Conservation (phyloP, 768 basidiomycete genomes). For the Tulasnella sp. region DNA sequence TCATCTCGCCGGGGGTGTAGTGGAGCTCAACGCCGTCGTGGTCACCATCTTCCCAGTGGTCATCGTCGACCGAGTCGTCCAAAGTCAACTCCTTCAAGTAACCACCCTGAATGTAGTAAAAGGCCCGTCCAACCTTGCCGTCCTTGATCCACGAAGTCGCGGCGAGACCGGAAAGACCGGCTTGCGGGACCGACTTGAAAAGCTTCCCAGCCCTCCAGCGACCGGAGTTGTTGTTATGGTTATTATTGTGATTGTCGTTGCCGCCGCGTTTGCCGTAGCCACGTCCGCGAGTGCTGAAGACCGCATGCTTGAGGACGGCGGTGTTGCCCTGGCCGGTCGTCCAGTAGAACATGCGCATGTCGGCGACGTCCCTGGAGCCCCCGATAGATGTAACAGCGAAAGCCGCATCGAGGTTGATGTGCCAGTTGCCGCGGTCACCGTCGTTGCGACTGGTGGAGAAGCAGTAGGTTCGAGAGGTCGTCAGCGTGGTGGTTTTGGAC, state of each 20-base stretch:
- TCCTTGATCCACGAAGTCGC: conserved; percentile 3
- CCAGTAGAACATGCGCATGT: conserved; percentile 13
- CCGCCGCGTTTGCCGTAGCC: neutral
- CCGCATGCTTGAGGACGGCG: neutral
- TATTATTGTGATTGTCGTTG: neutral
- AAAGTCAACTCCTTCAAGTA: conserved; percentile 15
- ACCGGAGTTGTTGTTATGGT: neutral
- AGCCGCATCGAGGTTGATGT: conserved; percentile 16
- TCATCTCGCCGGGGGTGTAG: conserved; percentile 8
- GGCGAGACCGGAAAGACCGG: neutral
- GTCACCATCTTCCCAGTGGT: neutral
- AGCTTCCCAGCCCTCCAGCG: neutral
- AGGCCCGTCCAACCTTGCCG: neutral
- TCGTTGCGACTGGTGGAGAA: neutral
- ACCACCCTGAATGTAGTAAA: conserved; percentile 1
- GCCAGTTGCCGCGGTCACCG: conserved; percentile 12
- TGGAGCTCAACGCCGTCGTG: conserved; percentile 11
- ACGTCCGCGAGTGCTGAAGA: neutral
- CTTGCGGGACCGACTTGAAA: neutral
- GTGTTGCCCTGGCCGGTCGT: neutral
- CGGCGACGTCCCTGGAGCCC: neutral
- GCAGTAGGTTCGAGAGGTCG: neutral
- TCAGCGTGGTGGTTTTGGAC: neutral
- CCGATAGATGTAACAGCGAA: conserved; percentile 7
- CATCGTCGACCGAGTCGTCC: neutral